A percentile compares a stretch with the other conserved stretches of the same genome.
Conservation (phyloP, 2,329 filamentous ascomycete genomes). For the Thelonectria olida region DNA sequence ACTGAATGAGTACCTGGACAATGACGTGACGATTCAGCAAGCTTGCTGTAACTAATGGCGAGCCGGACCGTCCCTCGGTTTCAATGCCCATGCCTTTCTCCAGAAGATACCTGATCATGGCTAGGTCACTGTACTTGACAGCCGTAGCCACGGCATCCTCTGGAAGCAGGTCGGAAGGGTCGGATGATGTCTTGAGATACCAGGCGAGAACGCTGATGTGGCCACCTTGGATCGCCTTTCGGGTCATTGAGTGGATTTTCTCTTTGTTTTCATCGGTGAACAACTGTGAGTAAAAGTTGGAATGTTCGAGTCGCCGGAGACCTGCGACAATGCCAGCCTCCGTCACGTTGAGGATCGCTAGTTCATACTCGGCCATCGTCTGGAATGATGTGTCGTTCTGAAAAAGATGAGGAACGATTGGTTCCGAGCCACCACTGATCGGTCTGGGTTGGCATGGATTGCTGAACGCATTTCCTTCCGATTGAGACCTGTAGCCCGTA, state of each 20-base stretch:
- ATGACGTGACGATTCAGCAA: slow-evolving; percentile 6
- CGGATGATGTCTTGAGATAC: background rate
- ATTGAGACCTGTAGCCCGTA: background rate
- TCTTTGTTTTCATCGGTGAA: background rate
- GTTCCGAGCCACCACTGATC: background rate
- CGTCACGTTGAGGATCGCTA: background rate
- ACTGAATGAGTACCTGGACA: slow-evolving; percentile 5
- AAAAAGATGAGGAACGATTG: background rate
- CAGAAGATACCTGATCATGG: slow-evolving; percentile 2
- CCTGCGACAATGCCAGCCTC: background rate
- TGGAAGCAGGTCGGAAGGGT: background rate
- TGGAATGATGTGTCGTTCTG: background rate
- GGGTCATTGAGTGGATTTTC: background rate
- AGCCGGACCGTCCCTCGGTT: slow-evolving; percentile 14
- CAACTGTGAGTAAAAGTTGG: background rate
- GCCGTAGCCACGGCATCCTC: slow-evolving; percentile 14
- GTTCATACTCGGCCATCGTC: slow-evolving; percentile 5
- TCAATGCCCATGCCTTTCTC: slow-evolving; percentile 12
- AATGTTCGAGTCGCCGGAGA: background rate
- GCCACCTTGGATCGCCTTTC: slow-evolving; percentile 8
- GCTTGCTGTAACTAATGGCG: slow-evolving; percentile 12
- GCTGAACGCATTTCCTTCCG: background rate
- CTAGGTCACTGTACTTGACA: background rate
- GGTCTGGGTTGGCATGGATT: background rate
- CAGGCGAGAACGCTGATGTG: background rate